These are phyloP conservation scores for Osmozyma mogii DNA, from an alignment of 805 yeast species.

Conservation along the genomic window DNA sequence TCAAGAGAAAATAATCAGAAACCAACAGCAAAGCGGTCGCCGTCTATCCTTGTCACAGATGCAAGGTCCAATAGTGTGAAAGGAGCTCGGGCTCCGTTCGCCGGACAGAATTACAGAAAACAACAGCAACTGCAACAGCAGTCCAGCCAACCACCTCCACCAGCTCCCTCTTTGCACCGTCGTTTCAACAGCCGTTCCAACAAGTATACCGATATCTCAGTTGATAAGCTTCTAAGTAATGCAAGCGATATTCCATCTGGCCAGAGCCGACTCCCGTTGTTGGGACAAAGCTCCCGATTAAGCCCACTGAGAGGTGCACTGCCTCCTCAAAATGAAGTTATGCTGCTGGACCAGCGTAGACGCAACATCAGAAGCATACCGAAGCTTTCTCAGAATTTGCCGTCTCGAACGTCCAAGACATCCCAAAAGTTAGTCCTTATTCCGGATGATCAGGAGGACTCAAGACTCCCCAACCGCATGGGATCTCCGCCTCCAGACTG, in stretches of 20 bases:
- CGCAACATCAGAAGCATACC: conserved; percentile 42
- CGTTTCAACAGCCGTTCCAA: conserved; percentile 12
- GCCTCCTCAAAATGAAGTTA: conserved; percentile 12
- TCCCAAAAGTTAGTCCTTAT: conserved; percentile 81
- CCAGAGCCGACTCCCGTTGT: conserved; percentile 39
- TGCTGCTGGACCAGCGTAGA: conserved; percentile 10
- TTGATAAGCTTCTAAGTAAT: conserved; percentile 69
- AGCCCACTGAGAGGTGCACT: conserved; percentile 13
- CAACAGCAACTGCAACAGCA: conserved; percentile 25
- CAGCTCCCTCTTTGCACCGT: conserved; percentile 7
- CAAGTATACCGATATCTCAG: conserved; percentile 70
- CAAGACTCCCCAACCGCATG: conserved; percentile 2
- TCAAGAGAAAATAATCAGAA: too few species aligned
- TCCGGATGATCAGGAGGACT: conserved; percentile 47
- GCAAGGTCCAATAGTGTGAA: conserved; percentile 49
- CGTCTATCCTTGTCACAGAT: conserved; percentile 90
- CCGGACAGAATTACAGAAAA: conserved; percentile 47
- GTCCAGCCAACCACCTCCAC: conserved; percentile 3
- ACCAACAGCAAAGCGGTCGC: conserved; percentile 79
- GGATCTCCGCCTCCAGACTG: conserved; percentile 5
- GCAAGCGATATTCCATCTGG: conserved; percentile 87
- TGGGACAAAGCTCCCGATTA: conserved; percentile 1
- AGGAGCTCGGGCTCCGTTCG: conserved; percentile 69
- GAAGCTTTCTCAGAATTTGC: conserved; percentile 47
- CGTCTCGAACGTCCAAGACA: conserved; percentile 74